Conservation (phyloP, 148 eudicot species). For the Nepenthes mirabilis region DNA sequence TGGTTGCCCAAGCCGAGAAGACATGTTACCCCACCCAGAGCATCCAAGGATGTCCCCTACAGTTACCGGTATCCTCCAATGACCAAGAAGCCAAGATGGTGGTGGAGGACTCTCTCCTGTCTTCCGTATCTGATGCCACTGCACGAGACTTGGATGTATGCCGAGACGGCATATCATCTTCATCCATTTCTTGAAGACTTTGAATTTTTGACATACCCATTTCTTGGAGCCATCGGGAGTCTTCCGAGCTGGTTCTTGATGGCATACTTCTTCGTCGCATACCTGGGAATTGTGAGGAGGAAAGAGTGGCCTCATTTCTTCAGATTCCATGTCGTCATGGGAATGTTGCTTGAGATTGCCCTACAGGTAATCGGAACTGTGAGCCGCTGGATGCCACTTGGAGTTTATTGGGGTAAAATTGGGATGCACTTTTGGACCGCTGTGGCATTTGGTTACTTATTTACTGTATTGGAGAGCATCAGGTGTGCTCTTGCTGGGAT, state of each 20-base stretch:
- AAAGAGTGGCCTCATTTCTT: slow-evolving; percentile 95
- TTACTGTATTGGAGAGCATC: slow-evolving; percentile 56
- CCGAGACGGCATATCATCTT: slow-evolving; percentile 67
- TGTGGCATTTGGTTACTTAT: slow-evolving; percentile 41
- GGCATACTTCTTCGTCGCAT: slow-evolving; percentile 63
- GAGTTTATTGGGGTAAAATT: slow-evolving; percentile 63
- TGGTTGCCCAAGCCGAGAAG: slow-evolving; percentile 14
- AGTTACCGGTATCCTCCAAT: slow-evolving; percentile 59
- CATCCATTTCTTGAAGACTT: slow-evolving; percentile 66
- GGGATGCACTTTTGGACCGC: slow-evolving; percentile 86
- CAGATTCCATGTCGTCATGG: slow-evolving; percentile 78
- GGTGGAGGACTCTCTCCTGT: slow-evolving; percentile 78
- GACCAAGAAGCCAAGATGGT: slow-evolving; percentile 71
- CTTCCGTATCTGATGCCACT: slow-evolving; percentile 75
- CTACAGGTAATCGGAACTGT: slow-evolving; percentile 55
- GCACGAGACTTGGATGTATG: slow-evolving; percentile 84
- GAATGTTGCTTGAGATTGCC: slow-evolving; percentile 71
- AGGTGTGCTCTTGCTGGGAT: slow-evolving; percentile 66
- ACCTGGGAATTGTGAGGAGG: slow-evolving; percentile 65
- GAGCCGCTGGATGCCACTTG: slow-evolving; percentile 65
- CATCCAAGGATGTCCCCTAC: slow-evolving; percentile 53
- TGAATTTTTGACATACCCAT: slow-evolving; percentile 58
- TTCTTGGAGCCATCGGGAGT: slow-evolving; percentile 38
- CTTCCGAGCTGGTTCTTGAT: slow-evolving; percentile 66
- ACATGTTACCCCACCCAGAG: slow-evolving; percentile 19